Evolutionary conservation across 2,329 filamentous ascomycete species (phyloP).

Genomic region (Trichophyton simii): DNA sequence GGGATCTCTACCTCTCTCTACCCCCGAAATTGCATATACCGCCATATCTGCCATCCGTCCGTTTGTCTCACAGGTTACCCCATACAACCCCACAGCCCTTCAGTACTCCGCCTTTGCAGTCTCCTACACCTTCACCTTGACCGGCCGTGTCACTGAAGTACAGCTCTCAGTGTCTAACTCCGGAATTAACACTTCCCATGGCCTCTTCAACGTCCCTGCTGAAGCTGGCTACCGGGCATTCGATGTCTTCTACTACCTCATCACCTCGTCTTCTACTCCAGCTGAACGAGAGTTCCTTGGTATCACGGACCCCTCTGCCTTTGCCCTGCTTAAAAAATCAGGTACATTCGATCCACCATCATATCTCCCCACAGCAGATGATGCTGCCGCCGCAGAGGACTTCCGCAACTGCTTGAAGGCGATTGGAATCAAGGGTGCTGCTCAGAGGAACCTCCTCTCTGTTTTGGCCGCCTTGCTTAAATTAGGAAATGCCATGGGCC

Average conservation of each 20-base stretch:
- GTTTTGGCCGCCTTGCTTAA: constrained; percentile 77
- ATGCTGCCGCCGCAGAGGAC: constrained; percentile 84
- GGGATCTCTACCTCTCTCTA: constrained; percentile 62
- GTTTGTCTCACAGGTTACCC: constrained; percentile 77
- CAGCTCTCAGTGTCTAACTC: constrained; percentile 69
- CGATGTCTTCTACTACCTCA: constrained; percentile 93
- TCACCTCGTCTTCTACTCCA: constrained; percentile 79
- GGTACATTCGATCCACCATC: constrained; percentile 74
- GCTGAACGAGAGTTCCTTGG: constrained; percentile 81
- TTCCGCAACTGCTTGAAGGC: constrained; percentile 76
- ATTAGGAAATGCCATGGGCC: constrained; percentile 79
- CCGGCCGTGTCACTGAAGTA: constrained; percentile 65
- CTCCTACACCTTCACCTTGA: constrained; percentile 66
- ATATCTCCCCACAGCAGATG: constrained; percentile 84
- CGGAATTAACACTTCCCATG: constrained; percentile 71
- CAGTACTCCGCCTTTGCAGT: constrained; percentile 71
- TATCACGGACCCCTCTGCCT: constrained; percentile 63
- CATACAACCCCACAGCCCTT: constrained; percentile 73
- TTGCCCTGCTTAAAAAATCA: constrained; percentile 67
- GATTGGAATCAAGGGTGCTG: constrained; percentile 82
- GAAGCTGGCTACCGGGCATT: constrained; percentile 82
- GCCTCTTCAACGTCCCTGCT: constrained; percentile 65
- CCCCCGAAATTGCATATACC: constrained; percentile 63
- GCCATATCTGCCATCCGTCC: constrained; percentile 71
- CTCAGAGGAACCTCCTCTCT: constrained; percentile 72